phyloP scores from a whole-genome alignment of 768 basidiomycete genomes.

The Epithele typhae region DNA sequence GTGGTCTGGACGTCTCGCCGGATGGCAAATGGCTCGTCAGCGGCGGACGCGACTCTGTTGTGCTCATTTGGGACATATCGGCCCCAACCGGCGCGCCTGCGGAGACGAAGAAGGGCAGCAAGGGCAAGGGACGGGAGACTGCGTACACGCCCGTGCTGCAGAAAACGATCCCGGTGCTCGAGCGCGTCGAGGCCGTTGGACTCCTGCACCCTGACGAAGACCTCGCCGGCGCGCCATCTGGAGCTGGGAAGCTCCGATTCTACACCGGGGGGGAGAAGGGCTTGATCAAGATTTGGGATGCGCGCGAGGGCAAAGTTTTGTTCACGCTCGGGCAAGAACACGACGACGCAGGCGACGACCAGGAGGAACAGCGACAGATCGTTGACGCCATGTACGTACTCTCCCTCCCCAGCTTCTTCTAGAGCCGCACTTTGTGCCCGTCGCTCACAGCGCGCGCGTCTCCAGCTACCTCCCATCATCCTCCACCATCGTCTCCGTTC shows the following conservation, averaged over 20 bases:
- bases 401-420: not conserved
- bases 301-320: constrained; percentile 55
- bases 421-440: not conserved
- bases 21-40: constrained; percentile 91
- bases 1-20: constrained; percentile 78
- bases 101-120: constrained; percentile 28
- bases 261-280: constrained; percentile 95
- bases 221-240: constrained; percentile 38
- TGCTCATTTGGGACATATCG: constrained; percentile 86
- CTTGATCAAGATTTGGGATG: constrained; percentile 81
- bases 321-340: constrained; percentile 53
- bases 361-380: constrained; percentile 84
- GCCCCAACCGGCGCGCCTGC: constrained; percentile 4
- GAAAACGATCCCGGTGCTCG: constrained; percentile 79
- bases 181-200: constrained; percentile 85
- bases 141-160: constrained; percentile 53
- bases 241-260: constrained; percentile 49
- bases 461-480: constrained; percentile 63
- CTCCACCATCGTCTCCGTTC: constrained; percentile 73
- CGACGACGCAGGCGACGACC: constrained; percentile 41
- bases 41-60: constrained; percentile 90
- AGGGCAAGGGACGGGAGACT: constrained; percentile 45
- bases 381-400: constrained; percentile 70
- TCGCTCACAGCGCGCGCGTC: not conserved
- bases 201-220: constrained; percentile 52